phyloP scores from a whole-genome alignment of 2,329 filamentous ascomycete genomes.

The Scleromitrula shiraiana region DNA sequence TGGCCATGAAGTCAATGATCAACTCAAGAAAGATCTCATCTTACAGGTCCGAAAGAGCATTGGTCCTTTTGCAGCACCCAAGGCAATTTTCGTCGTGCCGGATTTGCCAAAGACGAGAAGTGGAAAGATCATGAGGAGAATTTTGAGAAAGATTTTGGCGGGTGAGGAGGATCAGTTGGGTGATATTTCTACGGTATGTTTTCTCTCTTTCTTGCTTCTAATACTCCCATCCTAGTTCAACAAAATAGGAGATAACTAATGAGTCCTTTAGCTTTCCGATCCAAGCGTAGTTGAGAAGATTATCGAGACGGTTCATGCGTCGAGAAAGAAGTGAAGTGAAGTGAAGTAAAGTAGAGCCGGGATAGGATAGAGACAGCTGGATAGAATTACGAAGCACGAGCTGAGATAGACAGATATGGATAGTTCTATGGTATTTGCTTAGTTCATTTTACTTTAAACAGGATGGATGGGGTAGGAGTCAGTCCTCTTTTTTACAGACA shows the following conservation, averaged over 20 bases:
- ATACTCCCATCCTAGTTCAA: too few species aligned
- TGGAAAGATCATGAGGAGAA: slow-evolving; percentile 98
- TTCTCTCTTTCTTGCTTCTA: slow-evolving; percentile 1
- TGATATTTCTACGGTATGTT: slow-evolving; percentile 71
- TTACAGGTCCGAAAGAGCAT: slow-evolving; percentile 96
- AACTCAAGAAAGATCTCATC: slow-evolving; percentile 86
- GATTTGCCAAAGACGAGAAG: slow-evolving; percentile 96
- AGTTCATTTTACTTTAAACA: too few species aligned
- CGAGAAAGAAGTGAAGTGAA: slow-evolving; percentile 24
- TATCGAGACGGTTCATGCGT: slow-evolving; percentile 57
- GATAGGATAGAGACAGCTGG: neutral
- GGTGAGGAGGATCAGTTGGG: slow-evolving; percentile 96
- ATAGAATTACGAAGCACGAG: too few species aligned
- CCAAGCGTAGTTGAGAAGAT: slow-evolving; percentile 85
- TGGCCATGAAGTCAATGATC: slow-evolving; percentile 64
- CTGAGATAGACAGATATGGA: too few species aligned
- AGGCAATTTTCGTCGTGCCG: slow-evolving; percentile 82
- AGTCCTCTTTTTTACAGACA: too few species aligned
- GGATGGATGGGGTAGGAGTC: too few species aligned
- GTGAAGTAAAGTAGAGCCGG: neutral
- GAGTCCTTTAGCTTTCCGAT: slow-evolving; percentile 63
- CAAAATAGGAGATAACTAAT: too few species aligned
- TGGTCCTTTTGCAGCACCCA: slow-evolving; percentile 92
- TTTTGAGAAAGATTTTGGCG: slow-evolving; percentile 92
- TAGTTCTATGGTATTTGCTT: too few species aligned